Percentiles rank a stretch among this genome's conserved stretches.
These are phyloP conservation scores for Ampelocalamus luodianensis DNA, from an alignment of 176 grass and related monocot genomes.

Conservation along the genomic window DNA sequence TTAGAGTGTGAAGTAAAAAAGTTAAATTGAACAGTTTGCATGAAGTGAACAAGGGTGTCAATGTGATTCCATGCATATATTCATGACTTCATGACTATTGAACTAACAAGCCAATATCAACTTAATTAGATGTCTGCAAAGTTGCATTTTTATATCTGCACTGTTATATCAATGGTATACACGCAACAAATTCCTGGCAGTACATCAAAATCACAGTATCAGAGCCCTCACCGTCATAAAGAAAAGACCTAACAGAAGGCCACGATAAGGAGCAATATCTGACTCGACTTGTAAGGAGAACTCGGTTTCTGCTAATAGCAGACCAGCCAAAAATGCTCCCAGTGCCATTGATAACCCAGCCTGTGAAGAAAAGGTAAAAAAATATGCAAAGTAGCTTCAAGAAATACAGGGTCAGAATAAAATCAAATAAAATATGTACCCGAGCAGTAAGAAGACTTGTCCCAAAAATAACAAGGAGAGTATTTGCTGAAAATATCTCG, in stretches of 20 bases:
- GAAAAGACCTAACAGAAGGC: slow-evolving; percentile 95
- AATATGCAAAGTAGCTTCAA: slow-evolving; percentile 45
- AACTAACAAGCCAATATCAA: slow-evolving; percentile 8
- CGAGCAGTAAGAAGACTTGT: slow-evolving; percentile 98
- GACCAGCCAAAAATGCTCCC: slow-evolving; percentile 98
- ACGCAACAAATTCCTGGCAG: slow-evolving; percentile 31
- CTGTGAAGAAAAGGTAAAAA: slow-evolving; percentile 50
- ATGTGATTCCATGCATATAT: slow-evolving; percentile 7
- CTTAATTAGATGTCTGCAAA: slow-evolving; percentile 12
- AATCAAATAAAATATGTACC: slow-evolving; percentile 55
- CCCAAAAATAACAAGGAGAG: slow-evolving; percentile 97
- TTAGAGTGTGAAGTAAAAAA: slow-evolving; percentile 13
- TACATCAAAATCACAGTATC: slow-evolving; percentile 4
- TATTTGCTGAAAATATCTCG: slow-evolving; percentile 99
- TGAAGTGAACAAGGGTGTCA: not conserved
- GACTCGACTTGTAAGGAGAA: slow-evolving; percentile 99
- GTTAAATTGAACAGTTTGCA: slow-evolving; percentile 23
- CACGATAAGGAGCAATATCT: slow-evolving; percentile 98
- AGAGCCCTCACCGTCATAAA: slow-evolving; percentile 92
- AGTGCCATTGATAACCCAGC: slow-evolving; percentile 98
- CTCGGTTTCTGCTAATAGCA: slow-evolving; percentile 96
- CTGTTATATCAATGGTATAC: not conserved
- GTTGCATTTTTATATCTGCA: slow-evolving; percentile 28
- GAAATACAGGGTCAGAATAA: slow-evolving; percentile 16
- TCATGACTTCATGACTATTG: slow-evolving; percentile 9